Base-by-base conservation (phyloP, 139 green algal genomes). In the Axilococcus clingmanii region DNA sequence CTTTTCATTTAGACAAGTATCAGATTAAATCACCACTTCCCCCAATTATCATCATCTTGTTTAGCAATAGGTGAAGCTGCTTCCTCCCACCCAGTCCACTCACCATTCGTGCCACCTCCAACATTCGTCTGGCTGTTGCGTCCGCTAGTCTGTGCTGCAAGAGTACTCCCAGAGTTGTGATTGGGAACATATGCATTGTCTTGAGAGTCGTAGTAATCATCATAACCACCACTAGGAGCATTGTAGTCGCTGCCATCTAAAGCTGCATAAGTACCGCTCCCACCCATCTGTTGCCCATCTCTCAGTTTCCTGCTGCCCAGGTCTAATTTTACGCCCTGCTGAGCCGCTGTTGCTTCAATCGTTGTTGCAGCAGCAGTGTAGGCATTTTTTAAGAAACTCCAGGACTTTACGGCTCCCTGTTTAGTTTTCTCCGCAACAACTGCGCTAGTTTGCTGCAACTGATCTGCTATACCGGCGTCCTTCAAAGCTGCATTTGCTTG, bases 301-400 rank as follows among this genome's bases (percentile, higher is more conserved):
- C n/a, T n/a, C n/a, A 48, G 35, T 32, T 56, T 57, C 15, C 40
- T 40, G 58, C 50, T 59, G 52, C 74, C 65, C 25, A 79, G 24
- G 42, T 81, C 73, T 3, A 81, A 55, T 25, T 69, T 59, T 46
- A 71, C 70, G 15, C 73, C 73, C 15, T 73, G 64, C 2, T 70
- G 58, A 24, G 48, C 42, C 4, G 73, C 73, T 3, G 62, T 55
- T 11, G n/a, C 28, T 38, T 81, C 69, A 17, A 81, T 48, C 1
- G 58, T 41, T 0, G 48, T 48, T 24, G 73, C 73, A 1, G 64
- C 69, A 5, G 28, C 40, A n/a, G 59, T 66, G 25, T 76, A 76
- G 3, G 62, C 59, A 24, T 48, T 59, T 40, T 70, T 72, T 23
- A 82, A 43, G 29, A 76, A 57, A 41, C 37, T 50, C 69, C 70